Evolutionary conservation across 495 filamentous ascomycete genomes (phyloP), one percentile per base, ranked within the genome.

Genomic region (Penicillium malachiteum): DNA sequence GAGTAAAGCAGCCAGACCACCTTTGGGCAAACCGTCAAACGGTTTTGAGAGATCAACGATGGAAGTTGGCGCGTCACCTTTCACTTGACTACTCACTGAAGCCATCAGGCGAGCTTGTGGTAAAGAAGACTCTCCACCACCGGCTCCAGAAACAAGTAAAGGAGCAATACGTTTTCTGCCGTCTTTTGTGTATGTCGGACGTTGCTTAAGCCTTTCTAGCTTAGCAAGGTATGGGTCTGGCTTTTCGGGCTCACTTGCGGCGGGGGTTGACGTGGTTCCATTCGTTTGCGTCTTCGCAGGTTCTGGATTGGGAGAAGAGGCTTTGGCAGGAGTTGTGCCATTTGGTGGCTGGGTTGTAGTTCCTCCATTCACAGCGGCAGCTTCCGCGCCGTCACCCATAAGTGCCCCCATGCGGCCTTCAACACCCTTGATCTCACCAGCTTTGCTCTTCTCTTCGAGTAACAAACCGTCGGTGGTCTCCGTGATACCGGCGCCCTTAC

Each of bases 141-240:
- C 90, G 17, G 89, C 80, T 5, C 87, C 90, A 4, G 94, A 97
- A 13, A 99, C 88, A 4, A 99, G 80, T 61, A 97, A 71, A 6
- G 94, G 94, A 3, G 90, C 89, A 51, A 99, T 91, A 21, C 95
- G 84, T 73, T 97, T 99, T 73, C 92, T 97, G 14, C 94, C 94
- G 50, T 99, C 94, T 69, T 97, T 97, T 1, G 92, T 96, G 46
- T 96, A 88, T 14, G 91, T 96, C 7, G 96, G 90, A 9, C 93
- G 86, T 47, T 90, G 85, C 69, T 97, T 97, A 55, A 97, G 67
- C 50, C 84, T 83, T 47, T 91, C 89, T 35, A 95, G 76, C 59
- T 89, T 87, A 16, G 81, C 82, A 55, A 83, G 80, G 45, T 84
- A 80, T 3, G 82, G 78, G 55, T 88, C 84, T 3, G 84, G 74